Evolutionary conservation across 2,329 filamentous ascomycete species (phyloP), one percentile per base, ranked within the genome.

Genomic region (Diplodia corticola): DNA sequence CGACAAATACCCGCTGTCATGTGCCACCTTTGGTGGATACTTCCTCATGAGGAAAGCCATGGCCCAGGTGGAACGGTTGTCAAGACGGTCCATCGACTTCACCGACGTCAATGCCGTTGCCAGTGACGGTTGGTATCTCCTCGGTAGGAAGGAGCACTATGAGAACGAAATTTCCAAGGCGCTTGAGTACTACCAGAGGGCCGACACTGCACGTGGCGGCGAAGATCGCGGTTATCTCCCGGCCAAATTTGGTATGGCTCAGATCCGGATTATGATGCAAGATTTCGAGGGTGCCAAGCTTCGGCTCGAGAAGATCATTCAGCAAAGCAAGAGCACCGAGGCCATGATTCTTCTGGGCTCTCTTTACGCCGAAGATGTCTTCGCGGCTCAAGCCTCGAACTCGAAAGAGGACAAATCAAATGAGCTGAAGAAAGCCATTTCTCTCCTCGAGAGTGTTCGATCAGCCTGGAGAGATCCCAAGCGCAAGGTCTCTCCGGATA

Each of bases 41-140:
- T 98, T 97, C 78, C 82, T 97, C 30, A 89, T 92, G 2, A 87
- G 91, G 73, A 96, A 93, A 75, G 87, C 88, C 9, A 90, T 92
- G 78, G 80, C 87, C 26, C 93, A 92, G 68, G 93, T 95, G 10
- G 93, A 98, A 70, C 88, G 89, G 22, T 84, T 99, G 20, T 92
- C 94, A 7, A 91, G 93, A 76, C 95, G 95, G 77, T 93, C 95
- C 6, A 97, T 99, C 69, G 92, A 97, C 74, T 90, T 92, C 73
- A 98, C 95, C 2, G 95, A 99, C 75, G 92, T 98, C 71, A 97
- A 97, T 76, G 92, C 93, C 3, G 92, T 98, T 76, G 94, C 94
- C 26, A 97, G 94, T 79, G 96, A 99, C 75, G 96, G 95, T 40
- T 98, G 94, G 93, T 99, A 97, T 78, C 81, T 98, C 9, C 86